phyloP scores from a whole-genome alignment of 768 basidiomycete genomes.

The Hemileccinum rubropunctum region DNA sequence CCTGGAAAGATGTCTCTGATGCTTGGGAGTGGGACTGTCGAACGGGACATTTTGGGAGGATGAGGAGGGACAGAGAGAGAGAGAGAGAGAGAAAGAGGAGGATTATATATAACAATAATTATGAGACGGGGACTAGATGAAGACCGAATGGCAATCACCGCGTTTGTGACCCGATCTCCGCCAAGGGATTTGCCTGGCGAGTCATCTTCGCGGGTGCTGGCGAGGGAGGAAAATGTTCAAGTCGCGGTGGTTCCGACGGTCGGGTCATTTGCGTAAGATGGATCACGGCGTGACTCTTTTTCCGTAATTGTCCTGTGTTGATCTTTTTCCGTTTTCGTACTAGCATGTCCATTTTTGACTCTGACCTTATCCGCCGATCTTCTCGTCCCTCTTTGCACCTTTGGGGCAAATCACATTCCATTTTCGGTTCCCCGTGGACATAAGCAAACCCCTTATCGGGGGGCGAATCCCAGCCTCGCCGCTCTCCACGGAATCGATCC shows the following conservation, averaged over 20 bases:
- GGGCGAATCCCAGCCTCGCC: constrained; percentile 19
- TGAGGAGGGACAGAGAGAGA: no score
- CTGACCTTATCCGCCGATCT: constrained; percentile 38
- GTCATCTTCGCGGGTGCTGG: constrained; percentile 15
- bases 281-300: constrained; percentile 6
- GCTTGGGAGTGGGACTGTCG: constrained; percentile 41
- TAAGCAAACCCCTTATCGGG: constrained; percentile 15
- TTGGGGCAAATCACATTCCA: constrained; percentile 27
- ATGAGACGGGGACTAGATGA: constrained; percentile 5
- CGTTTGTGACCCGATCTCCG: constrained; percentile 23
- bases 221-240: no score
- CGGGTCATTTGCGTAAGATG: background rate
- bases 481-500: constrained; percentile 26
- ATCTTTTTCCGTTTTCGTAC: constrained; percentile 27
- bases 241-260: constrained; percentile 5
- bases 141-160: constrained; percentile 32
- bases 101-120: constrained; percentile 3
- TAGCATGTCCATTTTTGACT: constrained; percentile 13
- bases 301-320: constrained; percentile 27
- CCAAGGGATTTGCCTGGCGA: background rate
- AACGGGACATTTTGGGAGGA: constrained; percentile 22
- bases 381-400: constrained; percentile 24
- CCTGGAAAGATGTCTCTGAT: constrained; percentile 59
- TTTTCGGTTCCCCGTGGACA: constrained; percentile 30
- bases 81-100: background rate